Evolutionary conservation across 805 yeast genomes (phyloP), one percentile per base, ranked within the genome.

Genomic region (Tetrapisispora namnaoensis): DNA sequence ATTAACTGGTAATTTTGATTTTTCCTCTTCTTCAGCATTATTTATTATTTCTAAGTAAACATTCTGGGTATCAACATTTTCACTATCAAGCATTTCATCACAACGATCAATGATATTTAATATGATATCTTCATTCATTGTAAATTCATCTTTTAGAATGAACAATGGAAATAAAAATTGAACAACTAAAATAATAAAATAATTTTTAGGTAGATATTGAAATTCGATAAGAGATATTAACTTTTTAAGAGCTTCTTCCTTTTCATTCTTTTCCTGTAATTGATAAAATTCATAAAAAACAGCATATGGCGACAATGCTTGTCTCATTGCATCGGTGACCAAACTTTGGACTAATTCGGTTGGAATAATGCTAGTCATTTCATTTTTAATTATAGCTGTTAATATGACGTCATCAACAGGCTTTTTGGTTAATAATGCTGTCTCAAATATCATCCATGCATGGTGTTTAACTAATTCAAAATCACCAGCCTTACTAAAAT

Each of bases 271-370:
- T 6, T 50, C 44, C 47, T 61, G 55, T 9, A 68, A 60, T 17
- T 66, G 64, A 59, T 74, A 74, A 55, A 76, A 79, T 51, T 74
- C 74, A 50, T 71, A 70, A 22, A 85, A 67, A 0, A 82, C 77
- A 1, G 83, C 88, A 60, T 83, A 80, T 42, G 93, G 93, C 5
- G 91, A 68, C 45, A 85, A 61, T 24, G 84, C 75, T 61, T 84
- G 90, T 54, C 80, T 75, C 57, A 85, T 71, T 1, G 79, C 70
- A 16, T 86, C 80, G 38, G 79, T 73, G 14, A 77, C 67, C 24
- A 66, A 59, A 52, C 60, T 60, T 27, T 55, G 56, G 28, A 62
- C 44, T 11, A 69, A 54, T 43, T 56, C 67, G 44, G 53, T 60
- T 13, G 61, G 59, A n/a, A 59, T 58, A 13, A 63, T 60, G 20